phyloP scores from a whole-genome alignment of 2,329 filamentous ascomycete genomes.

The Penicillium sp. region DNA sequence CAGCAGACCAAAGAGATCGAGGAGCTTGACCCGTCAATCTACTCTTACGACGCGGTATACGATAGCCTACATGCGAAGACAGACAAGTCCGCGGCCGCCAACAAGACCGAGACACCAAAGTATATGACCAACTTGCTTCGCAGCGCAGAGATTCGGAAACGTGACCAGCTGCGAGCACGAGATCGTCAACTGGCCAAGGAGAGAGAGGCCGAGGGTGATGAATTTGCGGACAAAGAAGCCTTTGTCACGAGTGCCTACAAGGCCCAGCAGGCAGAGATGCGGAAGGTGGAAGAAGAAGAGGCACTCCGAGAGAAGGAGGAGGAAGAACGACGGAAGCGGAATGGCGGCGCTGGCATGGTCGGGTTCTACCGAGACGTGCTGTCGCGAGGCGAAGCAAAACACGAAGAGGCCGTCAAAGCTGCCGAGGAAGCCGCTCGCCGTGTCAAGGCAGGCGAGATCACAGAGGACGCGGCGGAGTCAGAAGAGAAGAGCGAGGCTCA shows the following conservation, averaged over 20 bases:
- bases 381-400: constrained; percentile 53
- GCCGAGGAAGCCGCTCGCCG: constrained; percentile 44
- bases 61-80: constrained; percentile 45
- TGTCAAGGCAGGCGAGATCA: constrained; percentile 34
- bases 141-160: constrained; percentile 59
- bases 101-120: constrained; percentile 44
- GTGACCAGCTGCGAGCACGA: constrained; percentile 58
- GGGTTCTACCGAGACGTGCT: constrained; percentile 59
- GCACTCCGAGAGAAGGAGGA: constrained; percentile 51
- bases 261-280: constrained; percentile 58
- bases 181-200: constrained; percentile 59
- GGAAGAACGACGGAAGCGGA: constrained; percentile 47
- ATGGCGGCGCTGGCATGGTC: constrained; percentile 52
- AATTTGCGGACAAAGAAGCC: constrained; percentile 62
- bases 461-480: constrained; percentile 25
- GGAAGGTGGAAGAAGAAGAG: constrained; percentile 56
- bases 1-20: constrained; percentile 44
- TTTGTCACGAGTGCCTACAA: constrained; percentile 64
- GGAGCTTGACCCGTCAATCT: constrained; percentile 45
- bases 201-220: constrained; percentile 61
- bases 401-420: constrained; percentile 54
- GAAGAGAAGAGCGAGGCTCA: constrained; percentile 48
- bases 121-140: constrained; percentile 59
- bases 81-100: constrained; percentile 20
- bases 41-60: constrained; percentile 49